phyloP scores from a whole-genome alignment of 495 filamentous ascomycete genomes.

The Talaromyces proteolyticus region DNA sequence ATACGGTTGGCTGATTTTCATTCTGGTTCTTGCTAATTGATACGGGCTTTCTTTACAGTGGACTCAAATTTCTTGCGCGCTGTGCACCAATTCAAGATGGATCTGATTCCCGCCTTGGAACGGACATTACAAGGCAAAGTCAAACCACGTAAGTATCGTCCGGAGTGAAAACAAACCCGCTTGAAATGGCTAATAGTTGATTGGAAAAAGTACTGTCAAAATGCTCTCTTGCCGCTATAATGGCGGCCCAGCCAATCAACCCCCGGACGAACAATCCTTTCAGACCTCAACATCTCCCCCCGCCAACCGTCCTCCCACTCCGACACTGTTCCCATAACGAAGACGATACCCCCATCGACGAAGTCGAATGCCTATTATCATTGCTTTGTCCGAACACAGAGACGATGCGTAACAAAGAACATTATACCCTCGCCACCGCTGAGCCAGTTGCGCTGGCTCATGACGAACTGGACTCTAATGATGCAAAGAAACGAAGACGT shows the following conservation, averaged over 20 bases:
- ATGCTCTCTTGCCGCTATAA: slow-evolving; percentile 45
- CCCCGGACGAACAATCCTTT: slow-evolving; percentile 38
- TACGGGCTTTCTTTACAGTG: slow-evolving; percentile 31
- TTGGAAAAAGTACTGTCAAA: slow-evolving; percentile 52
- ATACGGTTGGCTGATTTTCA: background rate
- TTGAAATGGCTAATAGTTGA: slow-evolving; percentile 5
- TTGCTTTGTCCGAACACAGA: slow-evolving; percentile 68
- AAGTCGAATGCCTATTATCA: slow-evolving; percentile 69
- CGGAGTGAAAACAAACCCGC: background rate
- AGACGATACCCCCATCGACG: slow-evolving; percentile 67
- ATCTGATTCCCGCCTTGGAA: slow-evolving; percentile 63
- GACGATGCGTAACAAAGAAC: slow-evolving; percentile 68
- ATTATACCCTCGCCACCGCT: slow-evolving; percentile 80
- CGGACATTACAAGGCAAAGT: slow-evolving; percentile 71
- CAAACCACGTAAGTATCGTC: slow-evolving; percentile 64
- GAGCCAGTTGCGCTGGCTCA: slow-evolving; percentile 20
- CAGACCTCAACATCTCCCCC: slow-evolving; percentile 36
- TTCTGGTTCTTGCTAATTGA: slow-evolving; percentile 6
- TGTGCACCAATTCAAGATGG: slow-evolving; percentile 73
- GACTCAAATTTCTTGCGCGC: slow-evolving; percentile 77
- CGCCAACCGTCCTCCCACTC: slow-evolving; percentile 59
- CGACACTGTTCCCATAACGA: slow-evolving; percentile 86
- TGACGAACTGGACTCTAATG: slow-evolving; percentile 16
- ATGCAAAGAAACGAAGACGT: slow-evolving; percentile 28
- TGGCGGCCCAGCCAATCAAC: slow-evolving; percentile 38